phyloP scores from a whole-genome alignment of 306 rosid species.

The Corylus avellana region DNA sequence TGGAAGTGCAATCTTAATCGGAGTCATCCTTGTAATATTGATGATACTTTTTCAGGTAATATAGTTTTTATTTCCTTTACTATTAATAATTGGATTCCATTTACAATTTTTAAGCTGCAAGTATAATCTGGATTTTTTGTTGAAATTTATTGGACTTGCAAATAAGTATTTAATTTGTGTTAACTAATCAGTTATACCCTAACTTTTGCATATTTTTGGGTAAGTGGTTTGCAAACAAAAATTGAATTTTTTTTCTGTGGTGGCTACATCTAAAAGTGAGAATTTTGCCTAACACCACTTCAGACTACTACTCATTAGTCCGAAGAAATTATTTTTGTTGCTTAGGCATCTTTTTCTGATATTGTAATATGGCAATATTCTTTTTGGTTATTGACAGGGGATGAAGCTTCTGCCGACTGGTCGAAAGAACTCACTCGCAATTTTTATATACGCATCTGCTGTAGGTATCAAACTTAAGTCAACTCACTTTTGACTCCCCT shows the following conservation, averaged over 20 bases:
- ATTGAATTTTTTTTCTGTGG: too few species aligned
- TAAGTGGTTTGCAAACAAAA: too few species aligned
- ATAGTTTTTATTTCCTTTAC: conserved; percentile 18
- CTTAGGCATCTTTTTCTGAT: conserved; percentile 8
- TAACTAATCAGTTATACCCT: background rate
- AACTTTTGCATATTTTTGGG: background rate
- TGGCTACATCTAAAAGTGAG: too few species aligned
- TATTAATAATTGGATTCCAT: conserved; percentile 1
- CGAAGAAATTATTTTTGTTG: background rate
- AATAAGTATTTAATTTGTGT: background rate
- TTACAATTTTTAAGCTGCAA: conserved; percentile 2
- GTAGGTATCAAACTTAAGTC: conserved; percentile 51
- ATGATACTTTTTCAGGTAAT: conserved; percentile 90
- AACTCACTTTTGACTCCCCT: conserved; percentile 9
- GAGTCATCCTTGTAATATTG: conserved; percentile 76
- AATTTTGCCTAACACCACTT: too few species aligned
- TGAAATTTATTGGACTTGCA: background rate
- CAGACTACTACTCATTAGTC: background rate
- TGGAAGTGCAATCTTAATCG: conserved; percentile 76
- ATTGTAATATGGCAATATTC: conserved; percentile 19
- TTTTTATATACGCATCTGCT: conserved; percentile 72
- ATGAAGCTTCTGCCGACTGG: conserved; percentile 97
- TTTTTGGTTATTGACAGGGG: conserved; percentile 65
- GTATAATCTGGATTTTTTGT: conserved; percentile 7
- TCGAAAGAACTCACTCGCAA: conserved; percentile 74